Conservation (phyloP, 257 asterid genomes). For the Rehmannia glutinosa region DNA sequence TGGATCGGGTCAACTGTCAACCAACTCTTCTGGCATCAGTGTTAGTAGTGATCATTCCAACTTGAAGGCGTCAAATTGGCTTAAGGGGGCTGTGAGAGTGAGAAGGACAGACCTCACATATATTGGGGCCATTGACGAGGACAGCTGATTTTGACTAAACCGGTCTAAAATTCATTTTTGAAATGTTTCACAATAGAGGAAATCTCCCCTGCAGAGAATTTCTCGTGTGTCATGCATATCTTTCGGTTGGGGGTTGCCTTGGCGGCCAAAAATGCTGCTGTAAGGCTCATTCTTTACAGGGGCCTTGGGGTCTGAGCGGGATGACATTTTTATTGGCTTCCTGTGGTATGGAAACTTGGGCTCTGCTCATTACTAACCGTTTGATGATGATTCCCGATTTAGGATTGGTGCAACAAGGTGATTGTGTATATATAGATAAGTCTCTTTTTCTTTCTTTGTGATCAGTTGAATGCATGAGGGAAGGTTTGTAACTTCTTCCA, state of each 20-base stretch:
- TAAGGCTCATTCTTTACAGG: conserved; percentile 23
- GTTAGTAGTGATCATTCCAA: conserved; percentile 51
- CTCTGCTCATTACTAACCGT: conserved; percentile 24
- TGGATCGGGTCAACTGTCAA: conserved; percentile 47
- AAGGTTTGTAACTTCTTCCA: conserved; percentile 35
- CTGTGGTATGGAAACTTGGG: background rate
- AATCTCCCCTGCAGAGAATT: conserved; percentile 9
- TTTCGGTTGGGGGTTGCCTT: conserved; percentile 26
- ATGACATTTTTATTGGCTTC: conserved; percentile 13
- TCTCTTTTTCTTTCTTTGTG: conserved; percentile 22
- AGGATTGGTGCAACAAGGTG: conserved; percentile 32
- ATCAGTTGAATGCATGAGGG: conserved; percentile 29
- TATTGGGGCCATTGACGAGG: conserved; percentile 72
- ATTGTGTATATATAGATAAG: conserved; percentile 42
- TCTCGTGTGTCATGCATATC: background rate
- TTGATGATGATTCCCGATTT: conserved; percentile 21
- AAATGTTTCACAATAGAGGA: conserved; percentile 13
- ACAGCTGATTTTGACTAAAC: conserved; percentile 40
- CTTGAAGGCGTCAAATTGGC: conserved; percentile 60
- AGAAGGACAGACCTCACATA: conserved; percentile 68
- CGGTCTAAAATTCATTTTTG: conserved; percentile 15
- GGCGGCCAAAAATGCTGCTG: conserved; percentile 29
- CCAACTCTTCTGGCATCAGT: conserved; percentile 33
- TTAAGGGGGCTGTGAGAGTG: conserved; percentile 68
- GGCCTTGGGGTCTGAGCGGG: background rate